Conservation (phyloP, 2,329 filamentous ascomycete genomes). For the Metarhizium robertsii region DNA sequence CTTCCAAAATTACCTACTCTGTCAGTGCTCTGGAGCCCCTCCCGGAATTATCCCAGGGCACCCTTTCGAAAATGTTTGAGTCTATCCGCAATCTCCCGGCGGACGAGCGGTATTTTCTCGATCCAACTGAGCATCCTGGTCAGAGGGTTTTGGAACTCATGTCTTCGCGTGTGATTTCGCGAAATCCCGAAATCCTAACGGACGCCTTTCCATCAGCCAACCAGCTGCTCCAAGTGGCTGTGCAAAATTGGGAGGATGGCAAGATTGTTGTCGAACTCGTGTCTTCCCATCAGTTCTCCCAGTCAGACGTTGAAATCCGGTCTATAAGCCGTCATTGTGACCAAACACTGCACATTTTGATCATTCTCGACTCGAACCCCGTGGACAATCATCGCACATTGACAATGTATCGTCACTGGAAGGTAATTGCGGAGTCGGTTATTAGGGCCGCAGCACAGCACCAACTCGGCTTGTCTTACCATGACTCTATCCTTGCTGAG, state of each 20-base stretch:
- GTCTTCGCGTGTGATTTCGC: neutral
- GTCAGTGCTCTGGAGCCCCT: neutral
- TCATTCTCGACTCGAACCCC: neutral
- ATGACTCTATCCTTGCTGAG: neutral
- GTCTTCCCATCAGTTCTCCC: neutral
- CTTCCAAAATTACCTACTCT: neutral
- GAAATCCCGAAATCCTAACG: neutral
- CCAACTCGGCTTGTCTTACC: neutral
- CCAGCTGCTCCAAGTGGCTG: neutral
- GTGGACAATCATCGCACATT: neutral
- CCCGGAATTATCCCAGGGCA: neutral
- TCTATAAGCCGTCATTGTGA: neutral
- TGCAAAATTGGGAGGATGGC: neutral
- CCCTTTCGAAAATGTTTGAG: neutral
- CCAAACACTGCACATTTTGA: neutral
- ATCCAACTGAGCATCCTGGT: neutral
- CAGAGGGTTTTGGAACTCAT: neutral
- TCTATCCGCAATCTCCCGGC: neutral
- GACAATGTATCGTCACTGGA: neutral
- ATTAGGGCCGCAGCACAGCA: neutral
- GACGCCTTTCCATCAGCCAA: neutral
- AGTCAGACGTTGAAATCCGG: neutral
- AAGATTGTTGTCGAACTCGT: neutral
- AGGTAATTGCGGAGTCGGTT: neutral
- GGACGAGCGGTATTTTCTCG: neutral